Conservation (phyloP, 495 filamentous ascomycete genomes). For the Xylaria palmicola region DNA sequence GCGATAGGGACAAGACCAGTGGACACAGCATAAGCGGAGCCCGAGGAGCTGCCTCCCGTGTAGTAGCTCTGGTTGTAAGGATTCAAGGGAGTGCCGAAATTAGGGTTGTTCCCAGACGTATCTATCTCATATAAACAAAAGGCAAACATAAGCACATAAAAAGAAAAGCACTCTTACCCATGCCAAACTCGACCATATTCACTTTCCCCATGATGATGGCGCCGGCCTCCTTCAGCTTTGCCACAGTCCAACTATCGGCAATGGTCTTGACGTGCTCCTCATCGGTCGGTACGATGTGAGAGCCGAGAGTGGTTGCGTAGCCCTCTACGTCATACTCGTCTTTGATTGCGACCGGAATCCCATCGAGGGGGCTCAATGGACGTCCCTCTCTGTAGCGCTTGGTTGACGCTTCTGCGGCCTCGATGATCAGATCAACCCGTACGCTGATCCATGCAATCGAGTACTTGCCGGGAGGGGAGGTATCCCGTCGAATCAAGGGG, state of each 20-base stretch:
- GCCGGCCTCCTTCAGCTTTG: constrained; percentile 69
- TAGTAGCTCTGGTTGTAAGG: constrained; percentile 75
- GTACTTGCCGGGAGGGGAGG: constrained; percentile 51
- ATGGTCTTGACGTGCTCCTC: constrained; percentile 41
- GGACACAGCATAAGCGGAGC: constrained; percentile 70
- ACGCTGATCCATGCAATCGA: constrained; percentile 65
- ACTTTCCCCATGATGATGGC: constrained; percentile 75
- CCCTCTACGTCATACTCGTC: constrained; percentile 76
- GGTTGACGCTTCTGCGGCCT: constrained; percentile 65
- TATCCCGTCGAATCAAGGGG: constrained; percentile 64
- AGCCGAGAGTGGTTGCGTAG: constrained; percentile 65
- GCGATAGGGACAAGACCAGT: constrained; percentile 77
- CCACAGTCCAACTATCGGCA: constrained; percentile 65
- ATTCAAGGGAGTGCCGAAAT: constrained; percentile 74
- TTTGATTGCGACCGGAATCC: constrained; percentile 73
- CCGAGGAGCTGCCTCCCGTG: constrained; percentile 80
- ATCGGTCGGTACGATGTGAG: constrained; percentile 38
- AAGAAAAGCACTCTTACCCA: constrained; percentile 21
- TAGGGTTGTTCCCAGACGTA: constrained; percentile 80
- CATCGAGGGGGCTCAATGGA: constrained; percentile 67
- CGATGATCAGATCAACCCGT: constrained; percentile 55
- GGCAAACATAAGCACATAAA: too few relatives aligned
- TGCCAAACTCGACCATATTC: constrained; percentile 82
- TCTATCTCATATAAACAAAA: constrained; percentile 39
- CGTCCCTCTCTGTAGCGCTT: constrained; percentile 61